Evolutionary conservation across 352 stramenopile species (phyloP), one percentile per base, ranked within the genome.

Genomic region (Pythium plurisporium): DNA sequence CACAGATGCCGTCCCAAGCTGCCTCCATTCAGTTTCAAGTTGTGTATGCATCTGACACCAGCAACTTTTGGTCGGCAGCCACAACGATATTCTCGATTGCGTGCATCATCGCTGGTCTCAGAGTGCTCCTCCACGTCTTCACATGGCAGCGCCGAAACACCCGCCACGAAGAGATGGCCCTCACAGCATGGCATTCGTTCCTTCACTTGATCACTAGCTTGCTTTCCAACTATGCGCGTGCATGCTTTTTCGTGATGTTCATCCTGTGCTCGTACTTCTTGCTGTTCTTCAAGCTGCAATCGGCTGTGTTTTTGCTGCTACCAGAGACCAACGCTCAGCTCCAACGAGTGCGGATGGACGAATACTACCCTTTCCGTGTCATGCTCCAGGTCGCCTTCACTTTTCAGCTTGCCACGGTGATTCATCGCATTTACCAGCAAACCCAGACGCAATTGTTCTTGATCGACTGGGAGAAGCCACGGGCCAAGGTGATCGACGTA

Each of bases 271-370:
- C 59, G 37, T 98, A 98, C 68, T 94, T 87, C 43, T 85, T 98
- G 38, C 49, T 97, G n/a, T 96, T 98, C 62, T 98, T 97, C 76
- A 97, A 97, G 67, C 59, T 97, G 12, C 91, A 98, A 63, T 80
- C 74, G 7, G 74, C 51, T 26, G 88, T 95, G n/a, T 93, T 94
- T 56, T 31, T 96, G 15, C 61, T 98, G 62, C 74, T 98, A 20
- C 94, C 92, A 2, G 72, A 82, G 20, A 62, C 79, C 12, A 65
- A 79, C 26, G 65, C 86, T 45, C 64, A 85, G 49, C 48, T 74
- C 6, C 64, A 83, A 17, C 69, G 78, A 11, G 72, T 56, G 9
- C 63, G 59, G 12, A 74, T 79, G 19, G 86, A 92, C 60, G 86
- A 96, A 46, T 98, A 98, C 64, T 87, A 87, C 22, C 66, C 87